These are phyloP conservation scores for Dendrocalamus sinicus DNA, from an alignment of 176 grass and related monocot species.

Conservation along the genomic window DNA sequence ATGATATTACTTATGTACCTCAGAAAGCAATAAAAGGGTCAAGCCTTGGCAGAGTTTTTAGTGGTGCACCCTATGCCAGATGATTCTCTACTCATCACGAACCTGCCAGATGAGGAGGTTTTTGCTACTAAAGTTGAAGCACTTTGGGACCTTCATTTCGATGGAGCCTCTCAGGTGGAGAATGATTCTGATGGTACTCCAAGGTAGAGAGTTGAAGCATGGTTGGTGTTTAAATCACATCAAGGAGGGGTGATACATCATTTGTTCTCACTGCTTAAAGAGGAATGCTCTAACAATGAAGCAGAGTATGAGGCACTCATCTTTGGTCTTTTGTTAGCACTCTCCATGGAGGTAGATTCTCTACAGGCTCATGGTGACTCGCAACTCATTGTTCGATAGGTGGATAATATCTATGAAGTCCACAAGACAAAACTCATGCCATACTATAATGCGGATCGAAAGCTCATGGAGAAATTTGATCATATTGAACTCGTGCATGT, in stretches of 20 bases:
- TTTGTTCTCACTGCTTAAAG: neutral
- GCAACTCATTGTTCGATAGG: neutral
- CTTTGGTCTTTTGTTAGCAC: neutral
- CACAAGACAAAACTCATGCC: neutral
- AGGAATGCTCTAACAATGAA: slow-evolving; percentile 12
- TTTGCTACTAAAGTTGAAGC: neutral
- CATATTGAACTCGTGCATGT: neutral
- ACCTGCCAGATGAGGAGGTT: neutral
- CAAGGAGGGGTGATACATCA: neutral
- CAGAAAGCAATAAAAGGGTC: neutral
- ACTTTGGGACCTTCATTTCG: neutral
- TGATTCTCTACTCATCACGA: neutral
- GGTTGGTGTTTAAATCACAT: neutral
- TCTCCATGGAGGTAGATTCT: neutral
- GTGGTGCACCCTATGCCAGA: neutral
- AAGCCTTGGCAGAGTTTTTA: neutral
- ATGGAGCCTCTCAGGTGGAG: neutral
- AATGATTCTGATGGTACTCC: neutral
- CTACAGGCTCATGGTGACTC: neutral
- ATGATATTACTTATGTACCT: neutral
- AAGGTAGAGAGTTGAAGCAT: neutral
- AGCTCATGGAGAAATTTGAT: neutral
- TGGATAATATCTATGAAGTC: neutral
- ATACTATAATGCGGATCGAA: neutral
- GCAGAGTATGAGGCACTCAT: neutral